A percentile compares a stretch with the other conserved stretches of the same genome.
Conservation (phyloP, 2,329 filamentous ascomycete species). For the Fusarium coicis region DNA sequence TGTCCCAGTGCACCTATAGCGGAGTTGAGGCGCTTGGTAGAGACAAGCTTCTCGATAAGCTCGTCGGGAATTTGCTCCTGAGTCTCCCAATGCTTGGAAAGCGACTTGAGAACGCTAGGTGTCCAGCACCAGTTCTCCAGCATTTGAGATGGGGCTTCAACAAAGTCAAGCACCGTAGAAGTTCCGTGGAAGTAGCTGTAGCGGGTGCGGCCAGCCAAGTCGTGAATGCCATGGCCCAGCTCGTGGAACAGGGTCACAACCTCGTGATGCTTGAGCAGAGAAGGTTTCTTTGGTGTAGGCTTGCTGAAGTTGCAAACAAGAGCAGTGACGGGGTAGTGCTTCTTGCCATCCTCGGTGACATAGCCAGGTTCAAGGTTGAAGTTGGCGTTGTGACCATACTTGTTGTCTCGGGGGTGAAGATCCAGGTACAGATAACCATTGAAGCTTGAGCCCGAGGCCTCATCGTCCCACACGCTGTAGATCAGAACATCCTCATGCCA, state of each 20-base stretch:
- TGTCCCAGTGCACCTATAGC: constrained; percentile 82
- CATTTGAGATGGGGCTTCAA: constrained; percentile 79
- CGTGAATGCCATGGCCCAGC: constrained; percentile 77
- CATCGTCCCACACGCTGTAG: constrained; percentile 85
- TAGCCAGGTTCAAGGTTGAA: constrained; percentile 83
- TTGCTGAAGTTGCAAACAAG: constrained; percentile 90
- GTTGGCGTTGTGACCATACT: constrained; percentile 87
- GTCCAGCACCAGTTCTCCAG: constrained; percentile 82
- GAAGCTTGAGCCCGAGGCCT: constrained; percentile 75
- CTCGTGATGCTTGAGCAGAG: constrained; percentile 83
- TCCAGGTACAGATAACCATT: constrained; percentile 87
- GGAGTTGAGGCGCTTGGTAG: constrained; percentile 83
- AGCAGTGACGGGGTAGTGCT: constrained; percentile 80
- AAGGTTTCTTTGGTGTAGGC: constrained; percentile 79
- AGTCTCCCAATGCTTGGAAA: constrained; percentile 80
- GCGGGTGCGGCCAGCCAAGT: constrained; percentile 70
- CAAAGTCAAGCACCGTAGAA: constrained; percentile 73
- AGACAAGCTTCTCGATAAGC: constrained; percentile 77
- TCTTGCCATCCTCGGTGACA: constrained; percentile 72
- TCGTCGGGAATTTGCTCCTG: constrained; percentile 78
- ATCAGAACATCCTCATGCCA: constrained; percentile 88
- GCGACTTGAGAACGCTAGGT: constrained; percentile 69
- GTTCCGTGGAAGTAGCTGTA: constrained; percentile 77
- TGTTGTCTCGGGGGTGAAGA: constrained; percentile 81
- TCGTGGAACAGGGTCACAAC: constrained; percentile 87